Evolutionary conservation across 805 yeast species (phyloP), one percentile per base, ranked within the genome.

Genomic region (Kodamaea restingae): DNA sequence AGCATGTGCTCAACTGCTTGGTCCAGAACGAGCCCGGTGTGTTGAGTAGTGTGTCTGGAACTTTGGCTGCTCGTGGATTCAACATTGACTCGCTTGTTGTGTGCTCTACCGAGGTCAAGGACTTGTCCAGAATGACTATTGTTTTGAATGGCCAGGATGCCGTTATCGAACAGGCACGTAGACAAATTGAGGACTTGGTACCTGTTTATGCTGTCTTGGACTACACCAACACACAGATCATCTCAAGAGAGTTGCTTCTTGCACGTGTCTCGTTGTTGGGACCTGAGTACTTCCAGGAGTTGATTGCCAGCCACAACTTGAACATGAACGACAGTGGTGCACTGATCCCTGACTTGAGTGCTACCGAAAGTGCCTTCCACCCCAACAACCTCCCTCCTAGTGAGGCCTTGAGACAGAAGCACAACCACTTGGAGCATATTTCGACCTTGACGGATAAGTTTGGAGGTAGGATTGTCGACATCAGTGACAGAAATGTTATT

Each of bases 21-120:
- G 98, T 93, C 12, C 98, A 93, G 67, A 91, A 93, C 64, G 98
- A 93, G 67, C 98, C 98, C 6, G 98, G 98, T 74, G 98, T 93
- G 33, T 71, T 93, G 54, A 83, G 95, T 25, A 78, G 91, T 40
- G 86, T 93, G 31, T 84, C 97, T 5, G 96, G 97, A 40, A 88
- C 95, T 39, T 75, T 93, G 50, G 98, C 98, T 27, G 98, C 97
- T 28, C 78, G 98, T 63, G 98, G 98, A 12, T 93, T 93, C 79
- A 93, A 93, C 70, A 93, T 93, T 56, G 98, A 93, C 63, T 91
- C 98, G 8, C 75, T 93, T 48, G 96, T 93, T 43, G 98, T 93
- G 34, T 91, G 96, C 61, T 86, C 82, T 70, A 93, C 98, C 28
- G 98, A 91, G 62, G 97, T 93, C 43, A 80, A 83, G 63, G 97